A percentile compares a stretch with the other conserved stretches of the same genome.
Evolutionary conservation across 192 early-diverging fungal genomes (phyloP).

Genomic region (Phycomyces blakesleeanus): DNA sequence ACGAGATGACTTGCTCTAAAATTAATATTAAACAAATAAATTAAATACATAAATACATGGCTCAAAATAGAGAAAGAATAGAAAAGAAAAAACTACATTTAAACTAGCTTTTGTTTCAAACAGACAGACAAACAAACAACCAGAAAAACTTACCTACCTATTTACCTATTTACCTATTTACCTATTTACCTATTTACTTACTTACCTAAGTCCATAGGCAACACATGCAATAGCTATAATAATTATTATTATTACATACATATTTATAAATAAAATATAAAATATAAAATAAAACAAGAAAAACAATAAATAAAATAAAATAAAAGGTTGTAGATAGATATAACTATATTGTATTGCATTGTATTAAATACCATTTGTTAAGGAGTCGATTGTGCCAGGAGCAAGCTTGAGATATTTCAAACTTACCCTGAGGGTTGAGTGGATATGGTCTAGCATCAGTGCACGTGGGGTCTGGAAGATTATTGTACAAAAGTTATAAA

Average conservation of each 20-base stretch:
- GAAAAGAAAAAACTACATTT: background rate
- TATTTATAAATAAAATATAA: background rate
- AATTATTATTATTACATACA: no score
- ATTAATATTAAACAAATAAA: no score
- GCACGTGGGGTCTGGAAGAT: conserved; percentile 1
- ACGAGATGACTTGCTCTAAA: background rate
- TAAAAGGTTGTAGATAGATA: no score
- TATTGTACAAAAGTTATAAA: background rate
- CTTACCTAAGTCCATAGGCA: conserved; percentile 23
- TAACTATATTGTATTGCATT: no score
- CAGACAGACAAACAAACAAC: no score
- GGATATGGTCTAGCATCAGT: conserved; percentile 15
- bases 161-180: no score
- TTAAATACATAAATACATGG: background rate
- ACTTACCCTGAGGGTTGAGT: conserved; percentile 11
- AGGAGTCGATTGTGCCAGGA: conserved; percentile 7
- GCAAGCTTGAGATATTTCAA: conserved; percentile 13
- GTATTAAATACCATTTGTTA: conserved; percentile 15
- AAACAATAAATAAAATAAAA: no score
- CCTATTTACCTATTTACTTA: no score
- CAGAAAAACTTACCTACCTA: no score
- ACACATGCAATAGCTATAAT: conserved; percentile 23
- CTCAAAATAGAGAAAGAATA: background rate
- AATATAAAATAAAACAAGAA: conserved; percentile 4
- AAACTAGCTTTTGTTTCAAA: no score